Evolutionary conservation across 441 rosid species (phyloP).

Genomic region (Pelargonium australe): DNA sequence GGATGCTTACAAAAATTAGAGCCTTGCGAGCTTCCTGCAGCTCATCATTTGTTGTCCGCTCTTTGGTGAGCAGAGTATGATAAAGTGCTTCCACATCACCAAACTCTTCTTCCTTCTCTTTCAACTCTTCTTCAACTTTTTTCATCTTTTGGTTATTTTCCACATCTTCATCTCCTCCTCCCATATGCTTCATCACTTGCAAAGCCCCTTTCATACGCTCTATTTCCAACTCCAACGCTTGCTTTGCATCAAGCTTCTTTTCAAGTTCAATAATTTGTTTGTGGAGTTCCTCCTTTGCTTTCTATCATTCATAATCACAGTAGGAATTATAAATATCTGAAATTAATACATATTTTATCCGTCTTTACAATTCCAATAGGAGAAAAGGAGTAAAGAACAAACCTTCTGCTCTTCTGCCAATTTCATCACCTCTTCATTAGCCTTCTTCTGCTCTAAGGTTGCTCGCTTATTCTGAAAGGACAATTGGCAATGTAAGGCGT

Average conservation of each 20-base stretch:
- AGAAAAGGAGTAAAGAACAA: neutral
- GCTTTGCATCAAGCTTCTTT: slow-evolving; percentile 50
- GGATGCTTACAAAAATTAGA: slow-evolving; percentile 37
- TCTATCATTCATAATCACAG: slow-evolving; percentile 32
- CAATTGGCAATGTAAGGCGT: neutral
- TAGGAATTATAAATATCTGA: slow-evolving; percentile 7
- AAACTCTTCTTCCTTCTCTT: slow-evolving; percentile 43
- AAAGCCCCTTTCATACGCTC: slow-evolving; percentile 48
- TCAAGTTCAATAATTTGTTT: slow-evolving; percentile 43
- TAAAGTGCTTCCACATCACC: slow-evolving; percentile 24
- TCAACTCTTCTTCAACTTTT: slow-evolving; percentile 28
- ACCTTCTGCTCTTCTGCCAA: slow-evolving; percentile 63
- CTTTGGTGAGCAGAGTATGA: slow-evolving; percentile 36
- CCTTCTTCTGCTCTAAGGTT: slow-evolving; percentile 59
- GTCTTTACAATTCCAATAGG: neutral
- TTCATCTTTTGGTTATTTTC: slow-evolving; percentile 31
- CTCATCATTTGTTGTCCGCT: slow-evolving; percentile 51
- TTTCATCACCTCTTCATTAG: slow-evolving; percentile 38
- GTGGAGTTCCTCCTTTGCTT: slow-evolving; percentile 48
- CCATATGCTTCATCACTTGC: slow-evolving; percentile 60
- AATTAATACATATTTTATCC: slow-evolving; percentile 2
- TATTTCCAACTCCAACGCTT: slow-evolving; percentile 63
- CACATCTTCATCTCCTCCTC: slow-evolving; percentile 38
- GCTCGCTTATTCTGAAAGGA: slow-evolving; percentile 49
- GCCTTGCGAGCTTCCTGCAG: slow-evolving; percentile 57